Conservation (phyloP, 345 rosid species). For the Noccaea bulbosa region DNA sequence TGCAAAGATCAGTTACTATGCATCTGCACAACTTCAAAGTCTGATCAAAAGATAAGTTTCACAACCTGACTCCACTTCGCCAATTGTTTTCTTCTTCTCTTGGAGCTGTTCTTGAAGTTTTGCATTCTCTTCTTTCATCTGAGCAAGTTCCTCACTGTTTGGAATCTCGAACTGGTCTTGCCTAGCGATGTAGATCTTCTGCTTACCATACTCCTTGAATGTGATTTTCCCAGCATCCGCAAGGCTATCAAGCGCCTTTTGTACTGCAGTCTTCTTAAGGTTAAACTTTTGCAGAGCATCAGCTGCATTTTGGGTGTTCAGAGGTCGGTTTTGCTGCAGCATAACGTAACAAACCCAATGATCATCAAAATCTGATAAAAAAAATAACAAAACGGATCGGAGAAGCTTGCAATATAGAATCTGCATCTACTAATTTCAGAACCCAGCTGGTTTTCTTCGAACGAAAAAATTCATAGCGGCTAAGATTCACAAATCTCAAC, state of each 20-base stretch:
- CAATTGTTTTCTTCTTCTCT: constrained; percentile 63
- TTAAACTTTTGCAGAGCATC: constrained; percentile 88
- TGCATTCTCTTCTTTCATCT: constrained; percentile 79
- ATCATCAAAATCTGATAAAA: background rate
- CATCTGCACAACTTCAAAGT: no score
- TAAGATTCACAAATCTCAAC: background rate
- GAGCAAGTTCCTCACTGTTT: constrained; percentile 73
- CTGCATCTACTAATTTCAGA: constrained; percentile 1
- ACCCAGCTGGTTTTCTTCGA: constrained; percentile 9
- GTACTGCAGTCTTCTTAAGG: constrained; percentile 88
- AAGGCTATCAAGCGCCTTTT: constrained; percentile 82
- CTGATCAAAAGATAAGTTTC: background rate
- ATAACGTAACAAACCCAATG: background rate
- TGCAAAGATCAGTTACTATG: background rate
- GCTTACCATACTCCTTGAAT: constrained; percentile 94
- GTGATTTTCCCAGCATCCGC: constrained; percentile 75
- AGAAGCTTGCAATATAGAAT: background rate
- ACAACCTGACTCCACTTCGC: constrained; percentile 81
- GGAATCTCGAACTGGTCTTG: constrained; percentile 94
- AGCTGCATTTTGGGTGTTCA: constrained; percentile 86
- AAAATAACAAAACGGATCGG: background rate
- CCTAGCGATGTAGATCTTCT: constrained; percentile 87
- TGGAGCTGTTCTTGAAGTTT: constrained; percentile 63
- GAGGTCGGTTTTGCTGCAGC: constrained; percentile 82
- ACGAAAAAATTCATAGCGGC: background rate